Percentiles rank a stretch among this genome's conserved stretches.
Evolutionary conservation across 2,329 filamentous ascomycete genomes (phyloP).

Genomic region (Pseudodiploospora longispora): DNA sequence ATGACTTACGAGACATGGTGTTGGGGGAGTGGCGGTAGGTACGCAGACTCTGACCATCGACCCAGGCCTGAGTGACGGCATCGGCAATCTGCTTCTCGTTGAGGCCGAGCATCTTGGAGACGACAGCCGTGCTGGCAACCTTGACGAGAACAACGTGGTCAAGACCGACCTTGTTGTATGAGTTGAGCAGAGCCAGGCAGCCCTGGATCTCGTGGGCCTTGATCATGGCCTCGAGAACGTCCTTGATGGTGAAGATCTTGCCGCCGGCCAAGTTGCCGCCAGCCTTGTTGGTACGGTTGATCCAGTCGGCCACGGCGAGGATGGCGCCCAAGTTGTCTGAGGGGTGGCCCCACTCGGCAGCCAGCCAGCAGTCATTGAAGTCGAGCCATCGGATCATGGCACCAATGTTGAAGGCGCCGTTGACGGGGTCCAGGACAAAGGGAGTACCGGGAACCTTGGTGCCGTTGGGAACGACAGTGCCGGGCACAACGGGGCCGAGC

Average conservation of each 20-base stretch:
- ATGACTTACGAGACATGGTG: slow-evolving; percentile 99
- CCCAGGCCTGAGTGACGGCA: slow-evolving; percentile 94
- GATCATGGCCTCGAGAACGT: slow-evolving; percentile 95
- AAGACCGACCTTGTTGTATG: slow-evolving; percentile 95
- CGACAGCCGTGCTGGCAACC: slow-evolving; percentile 88
- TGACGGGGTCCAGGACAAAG: slow-evolving; percentile 91
- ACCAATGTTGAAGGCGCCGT: slow-evolving; percentile 97
- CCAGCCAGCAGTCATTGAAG: slow-evolving; percentile 99
- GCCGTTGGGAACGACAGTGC: slow-evolving; percentile 86
- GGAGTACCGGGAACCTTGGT: slow-evolving; percentile 84
- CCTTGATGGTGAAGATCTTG: slow-evolving; percentile 79
- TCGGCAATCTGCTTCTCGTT: slow-evolving; percentile 86
- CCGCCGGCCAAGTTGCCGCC: slow-evolving; percentile 75
- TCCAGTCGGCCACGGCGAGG: slow-evolving; percentile 93
- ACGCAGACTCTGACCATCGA: slow-evolving; percentile 89
- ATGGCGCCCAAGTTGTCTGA: slow-evolving; percentile 98
- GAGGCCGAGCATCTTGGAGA: slow-evolving; percentile 90
- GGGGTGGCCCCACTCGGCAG: slow-evolving; percentile 97
- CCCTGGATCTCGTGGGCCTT: slow-evolving; percentile 99
- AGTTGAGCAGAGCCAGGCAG: slow-evolving; percentile 93
- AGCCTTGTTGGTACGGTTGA: slow-evolving; percentile 78
- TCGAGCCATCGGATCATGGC: slow-evolving; percentile 99
- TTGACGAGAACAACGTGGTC: slow-evolving; percentile 98
- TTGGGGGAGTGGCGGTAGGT: slow-evolving; percentile 97
- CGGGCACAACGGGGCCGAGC: slow-evolving; percentile 83